Percentiles rank a stretch among this genome's conserved stretches.
Conservation (phyloP, 192 early-diverging fungal genomes). For the Helicostylum pulchrum region DNA sequence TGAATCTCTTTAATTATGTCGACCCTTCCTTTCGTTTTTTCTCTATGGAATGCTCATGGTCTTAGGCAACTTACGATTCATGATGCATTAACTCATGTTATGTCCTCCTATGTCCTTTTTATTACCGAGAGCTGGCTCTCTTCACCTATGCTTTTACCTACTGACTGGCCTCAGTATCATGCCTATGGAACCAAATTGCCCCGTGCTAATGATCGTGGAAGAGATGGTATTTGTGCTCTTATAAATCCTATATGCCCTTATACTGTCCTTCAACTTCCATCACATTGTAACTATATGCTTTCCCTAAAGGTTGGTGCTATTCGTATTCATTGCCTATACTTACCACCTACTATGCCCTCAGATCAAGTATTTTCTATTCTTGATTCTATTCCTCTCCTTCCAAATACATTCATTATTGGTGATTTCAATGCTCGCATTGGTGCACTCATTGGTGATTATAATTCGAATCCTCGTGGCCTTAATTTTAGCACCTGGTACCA, state of each 20-base stretch:
- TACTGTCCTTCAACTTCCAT: not conserved
- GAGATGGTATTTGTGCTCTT: not conserved
- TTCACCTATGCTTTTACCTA: not conserved
- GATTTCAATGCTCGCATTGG: constrained; percentile 14
- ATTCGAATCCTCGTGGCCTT: not conserved
- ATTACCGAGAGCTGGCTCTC: not conserved
- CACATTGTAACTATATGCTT: not conserved
- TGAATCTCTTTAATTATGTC: no score
- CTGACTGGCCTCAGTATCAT: not conserved
- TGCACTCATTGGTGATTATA: constrained; percentile 1
- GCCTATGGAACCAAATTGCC: not conserved
- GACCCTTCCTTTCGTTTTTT: no score
- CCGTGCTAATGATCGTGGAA: no score
- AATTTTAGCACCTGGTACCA: no score
- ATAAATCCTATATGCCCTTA: not conserved
- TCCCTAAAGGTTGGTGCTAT: not conserved
- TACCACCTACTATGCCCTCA: constrained; percentile 2
- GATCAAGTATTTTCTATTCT: not conserved
- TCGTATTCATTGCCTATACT: not conserved
- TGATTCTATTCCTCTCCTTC: constrained; percentile 8
- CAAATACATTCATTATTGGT: constrained; percentile 18
- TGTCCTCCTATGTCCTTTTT: not conserved
- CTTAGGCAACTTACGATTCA: no score
- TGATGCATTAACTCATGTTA: no score
- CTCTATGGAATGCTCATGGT: no score